Conservation (phyloP, 441 rosid species). For the Corymbia citriodora region DNA sequence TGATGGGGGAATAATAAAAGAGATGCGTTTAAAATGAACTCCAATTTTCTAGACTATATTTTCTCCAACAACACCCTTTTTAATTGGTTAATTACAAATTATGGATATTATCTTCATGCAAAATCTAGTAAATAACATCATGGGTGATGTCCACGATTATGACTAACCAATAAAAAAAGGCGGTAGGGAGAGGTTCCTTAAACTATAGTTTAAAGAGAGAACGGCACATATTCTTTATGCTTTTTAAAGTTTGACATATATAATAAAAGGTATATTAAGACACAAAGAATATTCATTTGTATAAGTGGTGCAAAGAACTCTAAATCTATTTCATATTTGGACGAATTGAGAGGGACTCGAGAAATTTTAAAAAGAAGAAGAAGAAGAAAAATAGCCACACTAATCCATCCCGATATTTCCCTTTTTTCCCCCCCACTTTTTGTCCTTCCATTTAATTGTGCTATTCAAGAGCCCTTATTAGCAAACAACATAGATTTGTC, state of each 20-base stretch:
- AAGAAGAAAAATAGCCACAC: not conserved
- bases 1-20: too few relatives aligned
- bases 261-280: too few relatives aligned
- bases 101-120: too few relatives aligned
- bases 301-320: not conserved
- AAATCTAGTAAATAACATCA: too few relatives aligned
- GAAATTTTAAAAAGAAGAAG: too few relatives aligned
- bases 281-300: not conserved
- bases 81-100: too few relatives aligned
- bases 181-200: not conserved
- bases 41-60: too few relatives aligned
- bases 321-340: not conserved
- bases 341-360: not conserved
- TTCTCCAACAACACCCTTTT: too few relatives aligned
- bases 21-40: too few relatives aligned
- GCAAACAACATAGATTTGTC: fast-evolving
- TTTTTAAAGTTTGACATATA: not conserved
- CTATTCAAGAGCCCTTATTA: not conserved
- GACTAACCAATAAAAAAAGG: not conserved
- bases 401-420: fast-evolving
- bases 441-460: not conserved
- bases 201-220: not conserved
- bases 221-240: not conserved
- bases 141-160: not conserved
- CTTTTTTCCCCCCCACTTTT: not conserved